Conservation (phyloP, 2,329 filamentous ascomycete genomes). For the Botrytis byssoidea region DNA sequence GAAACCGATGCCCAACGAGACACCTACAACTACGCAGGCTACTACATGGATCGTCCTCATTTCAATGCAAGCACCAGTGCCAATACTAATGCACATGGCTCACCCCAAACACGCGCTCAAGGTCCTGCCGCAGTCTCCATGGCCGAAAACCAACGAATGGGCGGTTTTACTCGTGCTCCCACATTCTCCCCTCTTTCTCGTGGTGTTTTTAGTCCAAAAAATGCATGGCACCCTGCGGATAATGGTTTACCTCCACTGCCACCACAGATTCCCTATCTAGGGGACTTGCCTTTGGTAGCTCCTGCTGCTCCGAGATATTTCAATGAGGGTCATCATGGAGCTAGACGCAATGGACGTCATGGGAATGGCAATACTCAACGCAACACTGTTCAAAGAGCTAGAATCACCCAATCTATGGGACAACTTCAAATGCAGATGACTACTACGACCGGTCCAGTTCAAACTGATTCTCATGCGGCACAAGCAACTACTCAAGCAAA, state of each 20-base stretch:
- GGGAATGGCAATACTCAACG: not conserved
- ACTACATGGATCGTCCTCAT: not conserved
- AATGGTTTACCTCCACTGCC: not conserved
- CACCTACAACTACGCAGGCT: not conserved
- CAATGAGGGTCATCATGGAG: not conserved
- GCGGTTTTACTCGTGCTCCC: not conserved
- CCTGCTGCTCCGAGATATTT: not conserved
- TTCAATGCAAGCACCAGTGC: not conserved
- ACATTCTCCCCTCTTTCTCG: not conserved
- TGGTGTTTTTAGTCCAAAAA: not conserved
- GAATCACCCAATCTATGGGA: not conserved
- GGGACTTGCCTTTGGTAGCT: not conserved
- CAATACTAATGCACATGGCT: not conserved
- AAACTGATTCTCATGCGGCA: not conserved
- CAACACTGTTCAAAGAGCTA: not conserved
- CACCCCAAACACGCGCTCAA: not conserved
- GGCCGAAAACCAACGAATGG: not conserved
- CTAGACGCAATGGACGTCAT: not conserved
- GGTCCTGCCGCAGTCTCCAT: not conserved
- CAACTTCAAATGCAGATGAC: not conserved
- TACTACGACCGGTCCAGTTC: not conserved
- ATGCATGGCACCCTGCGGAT: not conserved
- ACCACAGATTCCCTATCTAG: not conserved
- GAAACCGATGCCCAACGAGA: not conserved
- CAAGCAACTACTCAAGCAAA: conserved; percentile 1